Percentiles rank a stretch among this genome's conserved stretches.
These are phyloP conservation scores for Colletotrichum shisoi DNA, from an alignment of 2,329 filamentous ascomycete species.

Conservation along the genomic window DNA sequence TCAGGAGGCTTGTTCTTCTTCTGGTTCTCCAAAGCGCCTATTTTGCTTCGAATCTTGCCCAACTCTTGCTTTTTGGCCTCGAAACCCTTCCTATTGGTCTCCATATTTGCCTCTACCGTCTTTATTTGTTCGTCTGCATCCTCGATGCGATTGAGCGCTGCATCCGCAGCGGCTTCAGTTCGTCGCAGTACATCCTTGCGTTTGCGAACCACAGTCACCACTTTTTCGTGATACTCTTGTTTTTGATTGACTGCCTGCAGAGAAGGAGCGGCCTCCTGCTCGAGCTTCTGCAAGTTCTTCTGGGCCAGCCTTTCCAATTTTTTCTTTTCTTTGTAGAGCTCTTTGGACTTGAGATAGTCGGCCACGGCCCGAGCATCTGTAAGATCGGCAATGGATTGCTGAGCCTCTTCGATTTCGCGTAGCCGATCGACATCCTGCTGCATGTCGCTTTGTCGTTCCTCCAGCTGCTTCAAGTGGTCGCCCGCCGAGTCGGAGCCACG, in stretches of 20 bases:
- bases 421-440: constrained; percentile 84
- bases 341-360: constrained; percentile 66
- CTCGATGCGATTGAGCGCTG: constrained; percentile 53
- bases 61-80: constrained; percentile 62
- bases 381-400: constrained; percentile 70
- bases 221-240: constrained; percentile 67
- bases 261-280: constrained; percentile 69
- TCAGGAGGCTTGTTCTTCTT: constrained; percentile 68
- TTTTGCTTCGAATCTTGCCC: constrained; percentile 59
- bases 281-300: constrained; percentile 65
- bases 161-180: constrained; percentile 62
- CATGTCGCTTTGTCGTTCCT: constrained; percentile 76
- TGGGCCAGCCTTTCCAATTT: constrained; percentile 62
- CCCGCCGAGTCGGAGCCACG: constrained; percentile 64
- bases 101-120: constrained; percentile 53
- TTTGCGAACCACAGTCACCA: constrained; percentile 63
- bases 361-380: constrained; percentile 71
- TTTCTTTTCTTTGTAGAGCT: constrained; percentile 61
- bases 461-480: constrained; percentile 71
- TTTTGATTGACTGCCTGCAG: constrained; percentile 75
- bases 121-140: constrained; percentile 41
- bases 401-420: constrained; percentile 74
- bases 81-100: constrained; percentile 61
- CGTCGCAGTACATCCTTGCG: constrained; percentile 63
- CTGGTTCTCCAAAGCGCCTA: constrained; percentile 70